A percentile compares a stretch with the other conserved stretches of the same genome.
Evolutionary conservation across 805 yeast species (phyloP).

Genomic region (Pichia insulana): DNA sequence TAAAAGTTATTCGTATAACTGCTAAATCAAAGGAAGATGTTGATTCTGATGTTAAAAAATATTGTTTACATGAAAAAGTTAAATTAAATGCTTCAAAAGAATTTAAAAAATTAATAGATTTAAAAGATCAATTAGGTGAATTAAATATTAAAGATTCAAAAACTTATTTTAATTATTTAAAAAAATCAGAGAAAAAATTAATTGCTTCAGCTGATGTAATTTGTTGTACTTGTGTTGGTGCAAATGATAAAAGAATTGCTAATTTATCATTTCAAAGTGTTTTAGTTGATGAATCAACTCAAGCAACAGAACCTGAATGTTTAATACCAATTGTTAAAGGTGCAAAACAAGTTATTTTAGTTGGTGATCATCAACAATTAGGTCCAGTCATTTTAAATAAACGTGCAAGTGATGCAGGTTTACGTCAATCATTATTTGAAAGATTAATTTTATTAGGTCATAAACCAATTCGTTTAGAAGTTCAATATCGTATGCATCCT

Average conservation of each 20-base stretch:
- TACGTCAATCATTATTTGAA: slow-evolving; percentile 80
- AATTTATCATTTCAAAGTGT: slow-evolving; percentile 61
- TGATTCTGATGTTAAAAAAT: slow-evolving; percentile 50
- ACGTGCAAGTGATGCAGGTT: slow-evolving; percentile 79
- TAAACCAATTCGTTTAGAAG: slow-evolving; percentile 76
- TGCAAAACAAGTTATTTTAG: slow-evolving; percentile 79
- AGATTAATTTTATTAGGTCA: slow-evolving; percentile 76
- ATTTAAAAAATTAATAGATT: slow-evolving; percentile 46
- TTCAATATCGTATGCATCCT: slow-evolving; percentile 95
- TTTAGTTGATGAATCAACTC: slow-evolving; percentile 87
- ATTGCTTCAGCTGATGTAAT: slow-evolving; percentile 63
- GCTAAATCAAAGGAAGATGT: slow-evolving; percentile 79
- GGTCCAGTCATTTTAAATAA: slow-evolving; percentile 85
- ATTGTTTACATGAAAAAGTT: slow-evolving; percentile 50
- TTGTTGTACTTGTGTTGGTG: slow-evolving; percentile 89
- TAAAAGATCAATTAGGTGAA: slow-evolving; percentile 63
- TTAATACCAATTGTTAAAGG: slow-evolving; percentile 85
- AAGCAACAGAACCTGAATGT: slow-evolving; percentile 88
- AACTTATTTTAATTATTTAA: slow-evolving; percentile 33
- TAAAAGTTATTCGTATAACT: slow-evolving; percentile 67
- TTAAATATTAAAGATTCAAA: slow-evolving; percentile 46
- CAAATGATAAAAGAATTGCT: slow-evolving; percentile 64
- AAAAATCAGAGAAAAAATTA: slow-evolving; percentile 40
- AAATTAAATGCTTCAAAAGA: slow-evolving; percentile 41
- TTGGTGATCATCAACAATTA: slow-evolving; percentile 90